Evolutionary conservation across 129 eudicot species (phyloP).

Genomic region (Flaveria ramosissima): DNA sequence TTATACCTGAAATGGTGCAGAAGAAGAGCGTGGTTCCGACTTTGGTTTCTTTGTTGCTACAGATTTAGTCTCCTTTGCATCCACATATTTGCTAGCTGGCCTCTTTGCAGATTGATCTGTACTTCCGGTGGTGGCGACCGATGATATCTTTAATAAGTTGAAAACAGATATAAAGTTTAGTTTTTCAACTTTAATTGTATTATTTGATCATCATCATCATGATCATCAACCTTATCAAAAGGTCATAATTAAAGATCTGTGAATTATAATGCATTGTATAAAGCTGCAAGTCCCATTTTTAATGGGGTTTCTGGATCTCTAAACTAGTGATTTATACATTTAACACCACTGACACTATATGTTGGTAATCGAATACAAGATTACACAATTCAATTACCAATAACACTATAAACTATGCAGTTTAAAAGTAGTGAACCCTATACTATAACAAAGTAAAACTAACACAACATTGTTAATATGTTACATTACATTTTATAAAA

Average conservation of each 20-base stretch:
- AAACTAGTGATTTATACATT: no score
- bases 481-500: no score
- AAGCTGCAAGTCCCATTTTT: not conserved
- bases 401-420: no score
- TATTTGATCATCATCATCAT: slow-evolving; percentile 14
- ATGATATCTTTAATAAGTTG: slow-evolving; percentile 44
- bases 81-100: slow-evolving; percentile 49
- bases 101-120: slow-evolving; percentile 52
- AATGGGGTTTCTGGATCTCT: slow-evolving; percentile 11
- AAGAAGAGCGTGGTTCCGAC: slow-evolving; percentile 67
- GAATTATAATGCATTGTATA: not conserved
- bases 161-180: slow-evolving; percentile 37
- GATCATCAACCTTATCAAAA: slow-evolving; percentile 32
- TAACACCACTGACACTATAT: no score
- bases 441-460: no score
- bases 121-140: slow-evolving; percentile 39
- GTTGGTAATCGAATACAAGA: no score
- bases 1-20: slow-evolving; percentile 78
- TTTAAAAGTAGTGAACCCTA: no score
- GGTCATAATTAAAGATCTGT: slow-evolving; percentile 15
- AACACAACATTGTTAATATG: no score
- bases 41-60: slow-evolving; percentile 55
- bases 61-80: slow-evolving; percentile 47
- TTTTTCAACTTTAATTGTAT: slow-evolving; percentile 25
- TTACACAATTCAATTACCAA: no score